Conservation (phyloP, 108 stramenopile genomes). For the Pseudonitzschia delicatissima region DNA sequence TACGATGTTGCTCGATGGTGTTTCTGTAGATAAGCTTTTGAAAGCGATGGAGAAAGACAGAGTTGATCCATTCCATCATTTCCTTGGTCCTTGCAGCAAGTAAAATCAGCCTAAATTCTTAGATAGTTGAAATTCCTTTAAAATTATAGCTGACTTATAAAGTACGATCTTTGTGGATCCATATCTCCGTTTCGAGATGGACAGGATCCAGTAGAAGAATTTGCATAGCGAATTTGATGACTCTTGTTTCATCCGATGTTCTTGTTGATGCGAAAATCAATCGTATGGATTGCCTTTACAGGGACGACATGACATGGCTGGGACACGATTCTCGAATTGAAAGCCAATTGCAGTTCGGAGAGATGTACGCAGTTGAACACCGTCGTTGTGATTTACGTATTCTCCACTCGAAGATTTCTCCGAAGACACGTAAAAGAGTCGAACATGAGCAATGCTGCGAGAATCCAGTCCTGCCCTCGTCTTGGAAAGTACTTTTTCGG, state of each 20-base stretch:
- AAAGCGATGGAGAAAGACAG: conserved; percentile 20
- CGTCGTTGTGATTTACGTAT: conserved; percentile 16
- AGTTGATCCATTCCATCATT: conserved; percentile 26
- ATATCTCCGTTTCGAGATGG: conserved; percentile 68
- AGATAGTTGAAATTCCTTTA: too few relatives aligned
- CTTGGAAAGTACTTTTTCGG: conserved; percentile 16
- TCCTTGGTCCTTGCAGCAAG: conserved; percentile 24
- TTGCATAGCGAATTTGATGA: conserved; percentile 61
- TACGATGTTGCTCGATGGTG: conserved; percentile 10
- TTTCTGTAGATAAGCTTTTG: conserved; percentile 12
- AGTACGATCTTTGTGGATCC: conserved; percentile 28
- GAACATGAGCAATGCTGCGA: conserved; percentile 46
- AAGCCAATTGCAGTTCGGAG: conserved; percentile 6
- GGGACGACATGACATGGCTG: conserved; percentile 50
- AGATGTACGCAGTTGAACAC: conserved; percentile 32
- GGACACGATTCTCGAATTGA: background rate
- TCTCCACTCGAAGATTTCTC: background rate
- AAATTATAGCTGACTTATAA: background rate
- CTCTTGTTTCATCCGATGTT: background rate
- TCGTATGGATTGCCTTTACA: conserved; percentile 45
- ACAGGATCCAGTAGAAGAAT: conserved; percentile 53
- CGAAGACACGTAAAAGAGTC: conserved; percentile 57
- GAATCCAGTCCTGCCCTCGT: conserved; percentile 33
- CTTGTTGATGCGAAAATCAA: conserved; percentile 12
- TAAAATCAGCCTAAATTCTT: background rate